A percentile compares a stretch with the other conserved stretches of the same genome.
These are phyloP conservation scores for Pythium graminicola DNA, from an alignment of 352 stramenopile genomes.

Conservation along the genomic window DNA sequence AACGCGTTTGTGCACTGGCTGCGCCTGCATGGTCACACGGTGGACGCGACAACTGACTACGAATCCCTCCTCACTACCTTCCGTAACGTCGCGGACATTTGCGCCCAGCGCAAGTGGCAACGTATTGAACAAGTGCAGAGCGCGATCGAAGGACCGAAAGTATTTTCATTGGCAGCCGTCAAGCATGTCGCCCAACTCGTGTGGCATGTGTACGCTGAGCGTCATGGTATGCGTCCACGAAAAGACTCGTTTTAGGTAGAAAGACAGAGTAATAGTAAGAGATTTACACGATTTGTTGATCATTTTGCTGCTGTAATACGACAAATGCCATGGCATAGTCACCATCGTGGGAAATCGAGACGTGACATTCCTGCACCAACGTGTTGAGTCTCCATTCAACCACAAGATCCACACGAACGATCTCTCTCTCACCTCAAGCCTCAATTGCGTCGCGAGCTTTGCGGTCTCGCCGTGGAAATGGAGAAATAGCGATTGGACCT, in stretches of 20 bases:
- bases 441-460: conserved; percentile 41
- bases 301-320: conserved; percentile 48
- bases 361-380: conserved; percentile 47
- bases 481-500: conserved; percentile 38
- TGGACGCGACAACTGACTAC: conserved; percentile 8
- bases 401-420: conserved; percentile 1
- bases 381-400: too few relatives aligned
- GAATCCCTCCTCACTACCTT: conserved; percentile 44
- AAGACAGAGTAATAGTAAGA: background rate
- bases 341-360: conserved; percentile 78
- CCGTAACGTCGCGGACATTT: conserved; percentile 29
- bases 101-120: conserved; percentile 39
- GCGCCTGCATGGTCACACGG: conserved; percentile 26
- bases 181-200: conserved; percentile 56
- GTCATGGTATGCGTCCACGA: conserved; percentile 21
- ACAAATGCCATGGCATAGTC: conserved; percentile 79
- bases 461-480: conserved; percentile 57
- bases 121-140: conserved; percentile 33
- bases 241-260: conserved; percentile 17
- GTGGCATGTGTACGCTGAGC: conserved; percentile 54
- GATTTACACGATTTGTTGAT: background rate
- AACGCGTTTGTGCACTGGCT: conserved; percentile 80
- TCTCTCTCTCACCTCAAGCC: conserved; percentile 35
- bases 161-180: conserved; percentile 14
- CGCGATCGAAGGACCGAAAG: conserved; percentile 14